phyloP scores from a whole-genome alignment of 2,329 filamentous ascomycete species.

The Aspergillus sp. region DNA sequence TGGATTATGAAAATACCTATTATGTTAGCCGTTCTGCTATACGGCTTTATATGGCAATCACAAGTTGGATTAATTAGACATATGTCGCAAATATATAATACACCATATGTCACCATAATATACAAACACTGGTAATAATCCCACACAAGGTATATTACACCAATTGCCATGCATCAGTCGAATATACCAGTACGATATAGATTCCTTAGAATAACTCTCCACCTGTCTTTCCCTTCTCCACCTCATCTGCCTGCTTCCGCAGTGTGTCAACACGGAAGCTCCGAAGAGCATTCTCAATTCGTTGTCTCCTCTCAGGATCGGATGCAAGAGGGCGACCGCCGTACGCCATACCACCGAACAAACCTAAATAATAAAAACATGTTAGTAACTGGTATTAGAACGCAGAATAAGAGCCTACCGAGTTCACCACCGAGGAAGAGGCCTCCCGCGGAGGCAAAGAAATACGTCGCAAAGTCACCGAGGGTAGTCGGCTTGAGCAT shows the following conservation, averaged over 20 bases:
- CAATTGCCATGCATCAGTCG: too few species aligned
- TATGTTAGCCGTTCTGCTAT: too few species aligned
- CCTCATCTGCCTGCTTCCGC: conserved; percentile 55
- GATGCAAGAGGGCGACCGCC: conserved; percentile 54
- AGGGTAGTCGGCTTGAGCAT: conserved; percentile 57
- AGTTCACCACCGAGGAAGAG: conserved; percentile 65
- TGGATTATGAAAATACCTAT: too few species aligned
- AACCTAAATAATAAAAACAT: conserved; percentile 36
- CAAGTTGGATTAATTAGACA: too few species aligned
- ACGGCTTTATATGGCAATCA: too few species aligned
- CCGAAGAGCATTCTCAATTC: conserved; percentile 64
- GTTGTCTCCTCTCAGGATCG: conserved; percentile 54
- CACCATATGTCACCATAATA: too few species aligned
- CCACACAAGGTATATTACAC: too few species aligned
- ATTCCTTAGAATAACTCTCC: conserved; percentile 25
- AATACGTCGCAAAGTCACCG: conserved; percentile 63
- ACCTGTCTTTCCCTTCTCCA: conserved; percentile 48
- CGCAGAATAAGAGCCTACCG: conserved; percentile 17
- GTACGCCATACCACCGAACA: conserved; percentile 57
- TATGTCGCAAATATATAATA: too few species aligned
- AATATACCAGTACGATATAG: not conserved
- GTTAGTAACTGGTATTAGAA: not conserved
- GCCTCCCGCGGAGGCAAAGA: conserved; percentile 61
- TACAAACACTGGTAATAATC: too few species aligned
- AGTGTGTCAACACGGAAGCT: conserved; percentile 64